These are phyloP conservation scores for Kurtzmaniella natalensis DNA, from an alignment of 1,139 yeast species.

Conservation along the genomic window DNA sequence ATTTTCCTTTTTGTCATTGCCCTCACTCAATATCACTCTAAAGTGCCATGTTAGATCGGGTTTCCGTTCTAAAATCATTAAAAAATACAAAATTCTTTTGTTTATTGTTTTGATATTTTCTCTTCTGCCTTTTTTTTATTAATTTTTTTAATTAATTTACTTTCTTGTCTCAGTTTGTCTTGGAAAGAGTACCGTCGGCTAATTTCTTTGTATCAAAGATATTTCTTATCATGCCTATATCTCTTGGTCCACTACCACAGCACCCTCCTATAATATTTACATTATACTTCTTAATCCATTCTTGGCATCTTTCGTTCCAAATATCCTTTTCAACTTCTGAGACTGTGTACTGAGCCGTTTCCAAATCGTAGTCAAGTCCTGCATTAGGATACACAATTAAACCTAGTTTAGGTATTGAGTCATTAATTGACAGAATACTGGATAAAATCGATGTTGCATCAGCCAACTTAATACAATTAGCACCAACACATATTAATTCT, in stretches of 20 bases:
- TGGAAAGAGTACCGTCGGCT: too few species aligned
- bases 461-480: slow-evolving; percentile 35
- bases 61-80: too few species aligned
- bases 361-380: slow-evolving; percentile 25
- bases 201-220: too few species aligned
- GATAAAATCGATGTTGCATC: slow-evolving; percentile 17
- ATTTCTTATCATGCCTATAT: slow-evolving; percentile 19
- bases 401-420: slow-evolving; percentile 11
- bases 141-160: too few species aligned
- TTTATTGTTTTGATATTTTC: too few species aligned
- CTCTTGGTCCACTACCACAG: slow-evolving; percentile 50
- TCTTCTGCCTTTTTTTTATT: too few species aligned
- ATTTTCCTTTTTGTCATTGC: too few species aligned
- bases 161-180: too few species aligned
- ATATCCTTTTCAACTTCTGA: slow-evolving; percentile 13
- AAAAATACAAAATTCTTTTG: too few species aligned
- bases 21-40: too few species aligned
- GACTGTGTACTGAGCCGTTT: slow-evolving; percentile 11
- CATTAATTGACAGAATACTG: slow-evolving; percentile 13
- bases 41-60: too few species aligned
- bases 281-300: slow-evolving; percentile 30
- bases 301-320: slow-evolving; percentile 25
- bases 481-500: slow-evolving; percentile 31
- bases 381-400: slow-evolving; percentile 37
- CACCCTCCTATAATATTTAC: slow-evolving; percentile 53